Conservation (phyloP, 306 rosid genomes). For the Cicer arietinum region DNA sequence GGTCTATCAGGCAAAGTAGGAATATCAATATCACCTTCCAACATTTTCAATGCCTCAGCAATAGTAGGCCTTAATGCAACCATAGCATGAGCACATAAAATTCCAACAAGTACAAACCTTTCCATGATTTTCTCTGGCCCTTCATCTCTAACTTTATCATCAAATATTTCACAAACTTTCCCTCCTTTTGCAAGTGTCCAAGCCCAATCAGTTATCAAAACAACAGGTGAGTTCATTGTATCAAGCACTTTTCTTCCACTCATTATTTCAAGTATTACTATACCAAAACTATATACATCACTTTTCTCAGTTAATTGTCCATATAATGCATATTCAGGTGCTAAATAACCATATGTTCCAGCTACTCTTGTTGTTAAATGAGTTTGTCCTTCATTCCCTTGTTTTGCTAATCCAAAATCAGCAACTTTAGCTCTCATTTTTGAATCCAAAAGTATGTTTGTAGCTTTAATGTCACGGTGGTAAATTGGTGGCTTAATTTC, state of each 20-base stretch:
- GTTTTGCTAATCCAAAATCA: conserved; percentile 79
- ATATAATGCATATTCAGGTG: conserved; percentile 83
- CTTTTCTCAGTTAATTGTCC: conserved; percentile 81
- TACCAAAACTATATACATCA: conserved; percentile 84
- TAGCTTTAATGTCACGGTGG: conserved; percentile 79
- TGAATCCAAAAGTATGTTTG: conserved; percentile 73
- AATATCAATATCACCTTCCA: conserved; percentile 87
- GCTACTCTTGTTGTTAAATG: conserved; percentile 84
- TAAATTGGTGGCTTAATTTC: conserved; percentile 81
- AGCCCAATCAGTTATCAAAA: conserved; percentile 85
- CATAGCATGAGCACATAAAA: conserved; percentile 86
- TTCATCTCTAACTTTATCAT: conserved; percentile 51
- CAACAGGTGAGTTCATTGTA: conserved; percentile 48
- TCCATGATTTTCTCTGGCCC: conserved; percentile 76
- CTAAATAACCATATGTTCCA: conserved; percentile 81
- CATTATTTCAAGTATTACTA: conserved; percentile 80
- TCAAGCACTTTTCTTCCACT: conserved; percentile 80
- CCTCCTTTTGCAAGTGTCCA: conserved; percentile 69
- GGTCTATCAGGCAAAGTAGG: conserved; percentile 78
- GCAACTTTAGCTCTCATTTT: conserved; percentile 74
- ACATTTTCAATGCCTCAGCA: conserved; percentile 77
- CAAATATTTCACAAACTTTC: conserved; percentile 57
- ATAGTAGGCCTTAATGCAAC: conserved; percentile 91
- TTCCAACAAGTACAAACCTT: conserved; percentile 82
- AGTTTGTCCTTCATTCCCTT: conserved; percentile 66